Evolutionary conservation across 352 stramenopile genomes (phyloP).

Genomic region (Globisporangium echinulatum): DNA sequence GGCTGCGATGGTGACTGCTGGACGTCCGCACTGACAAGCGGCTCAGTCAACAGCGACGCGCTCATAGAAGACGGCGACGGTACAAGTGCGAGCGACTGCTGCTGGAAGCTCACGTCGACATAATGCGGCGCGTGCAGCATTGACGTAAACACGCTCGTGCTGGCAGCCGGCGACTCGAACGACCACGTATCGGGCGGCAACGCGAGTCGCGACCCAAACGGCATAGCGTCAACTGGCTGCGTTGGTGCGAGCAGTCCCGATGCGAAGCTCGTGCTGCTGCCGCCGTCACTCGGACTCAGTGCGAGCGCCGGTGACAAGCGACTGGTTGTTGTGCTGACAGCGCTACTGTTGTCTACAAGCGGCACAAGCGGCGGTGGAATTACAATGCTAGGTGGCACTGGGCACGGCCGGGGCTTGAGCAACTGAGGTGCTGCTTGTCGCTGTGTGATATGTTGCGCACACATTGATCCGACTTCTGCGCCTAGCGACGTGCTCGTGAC

Average conservation of each 20-base stretch:
- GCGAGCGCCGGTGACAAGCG: not conserved
- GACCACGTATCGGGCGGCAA: not conserved
- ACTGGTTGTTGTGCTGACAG: not conserved
- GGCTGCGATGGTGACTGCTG: not conserved
- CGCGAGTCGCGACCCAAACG: not conserved
- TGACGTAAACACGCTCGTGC: slow-evolving; percentile 8
- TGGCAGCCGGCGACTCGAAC: slow-evolving; percentile 2
- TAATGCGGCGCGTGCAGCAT: slow-evolving; percentile 7
- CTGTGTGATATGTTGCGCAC: too few species aligned
- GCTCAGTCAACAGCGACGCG: not conserved
- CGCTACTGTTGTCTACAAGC: not conserved
- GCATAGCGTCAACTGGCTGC: not conserved
- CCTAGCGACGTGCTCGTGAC: not conserved
- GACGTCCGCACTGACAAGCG: not conserved
- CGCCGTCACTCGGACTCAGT: too few species aligned
- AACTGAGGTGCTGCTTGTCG: too few species aligned
- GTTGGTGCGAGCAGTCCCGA: too few species aligned
- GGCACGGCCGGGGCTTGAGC: not conserved
- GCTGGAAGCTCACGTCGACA: slow-evolving; percentile 8
- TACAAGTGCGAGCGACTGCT: not conserved
- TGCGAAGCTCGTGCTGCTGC: too few species aligned
- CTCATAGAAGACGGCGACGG: slow-evolving; percentile 1
- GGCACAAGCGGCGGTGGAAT: not conserved
- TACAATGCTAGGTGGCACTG: not conserved
- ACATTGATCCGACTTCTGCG: too few species aligned